These are phyloP conservation scores for Crucihimalaya himalaica DNA, from an alignment of 345 rosid species.

Conservation along the genomic window DNA sequence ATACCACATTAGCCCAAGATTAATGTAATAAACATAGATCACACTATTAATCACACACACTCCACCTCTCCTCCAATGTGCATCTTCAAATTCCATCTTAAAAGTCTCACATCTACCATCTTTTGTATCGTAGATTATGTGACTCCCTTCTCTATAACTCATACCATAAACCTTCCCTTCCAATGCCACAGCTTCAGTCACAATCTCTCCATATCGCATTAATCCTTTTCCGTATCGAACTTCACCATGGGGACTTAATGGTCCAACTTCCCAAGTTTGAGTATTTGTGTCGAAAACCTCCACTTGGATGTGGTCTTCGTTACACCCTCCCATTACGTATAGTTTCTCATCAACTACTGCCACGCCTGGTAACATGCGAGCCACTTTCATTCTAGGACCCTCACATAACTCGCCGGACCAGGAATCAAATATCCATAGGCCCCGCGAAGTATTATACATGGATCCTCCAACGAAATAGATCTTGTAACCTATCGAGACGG, in stretches of 20 bases:
- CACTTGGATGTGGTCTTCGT: constrained; percentile 47
- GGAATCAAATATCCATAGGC: constrained; percentile 62
- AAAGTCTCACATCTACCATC: constrained; percentile 52
- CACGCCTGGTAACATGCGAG: constrained; percentile 49
- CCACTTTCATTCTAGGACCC: constrained; percentile 55
- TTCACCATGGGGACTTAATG: not conserved
- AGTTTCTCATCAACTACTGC: constrained; percentile 49
- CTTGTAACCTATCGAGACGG: constrained; percentile 46
- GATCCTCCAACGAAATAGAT: constrained; percentile 71
- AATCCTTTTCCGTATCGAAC: not conserved
- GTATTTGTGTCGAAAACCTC: constrained; percentile 55
- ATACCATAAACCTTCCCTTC: constrained; percentile 55
- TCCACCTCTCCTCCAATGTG: constrained; percentile 45
- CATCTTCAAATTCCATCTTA: constrained; percentile 43
- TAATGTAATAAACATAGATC: constrained; percentile 59
- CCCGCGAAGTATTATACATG: constrained; percentile 35
- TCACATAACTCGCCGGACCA: constrained; percentile 50
- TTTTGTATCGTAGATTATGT: constrained; percentile 52
- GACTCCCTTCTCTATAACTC: constrained; percentile 43
- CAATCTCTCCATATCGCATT: not conserved
- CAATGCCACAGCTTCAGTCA: constrained; percentile 62
- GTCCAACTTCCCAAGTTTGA: constrained; percentile 50
- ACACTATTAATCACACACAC: constrained; percentile 59
- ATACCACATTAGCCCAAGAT: constrained; percentile 62
- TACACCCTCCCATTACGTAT: constrained; percentile 71